Conservation (phyloP, 768 basidiomycete genomes). For the Russula dissimulans region DNA sequence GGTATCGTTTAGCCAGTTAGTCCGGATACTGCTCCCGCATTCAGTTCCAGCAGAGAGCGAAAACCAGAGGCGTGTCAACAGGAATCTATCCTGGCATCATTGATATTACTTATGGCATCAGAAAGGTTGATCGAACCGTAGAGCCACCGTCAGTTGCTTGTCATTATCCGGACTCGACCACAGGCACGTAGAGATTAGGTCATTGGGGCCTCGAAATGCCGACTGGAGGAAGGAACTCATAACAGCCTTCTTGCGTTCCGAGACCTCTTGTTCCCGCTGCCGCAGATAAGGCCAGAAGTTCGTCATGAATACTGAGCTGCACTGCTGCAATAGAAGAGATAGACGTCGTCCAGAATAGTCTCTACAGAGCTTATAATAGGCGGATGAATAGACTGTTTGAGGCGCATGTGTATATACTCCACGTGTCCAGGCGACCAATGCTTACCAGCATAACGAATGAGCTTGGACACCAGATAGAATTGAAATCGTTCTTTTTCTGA, state of each 20-base stretch:
- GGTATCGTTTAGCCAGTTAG: conserved; percentile 29
- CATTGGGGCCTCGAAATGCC: conserved; percentile 25
- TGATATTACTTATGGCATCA: neutral
- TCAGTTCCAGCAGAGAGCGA: conserved; percentile 40
- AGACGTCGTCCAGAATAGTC: conserved; percentile 45
- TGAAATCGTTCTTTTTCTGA: conserved; percentile 34
- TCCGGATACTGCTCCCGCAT: conserved; percentile 20
- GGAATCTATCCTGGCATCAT: conserved; percentile 36
- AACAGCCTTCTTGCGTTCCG: conserved; percentile 32
- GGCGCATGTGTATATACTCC: neutral
- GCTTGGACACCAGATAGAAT: conserved; percentile 48
- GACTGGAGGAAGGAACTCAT: conserved; percentile 41
- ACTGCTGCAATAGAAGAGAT: conserved; percentile 28
- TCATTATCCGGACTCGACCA: conserved; percentile 55
- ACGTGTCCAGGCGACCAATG: neutral
- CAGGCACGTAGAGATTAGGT: conserved; percentile 35
- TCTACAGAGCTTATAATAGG: conserved; percentile 37
- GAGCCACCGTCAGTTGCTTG: conserved; percentile 45
- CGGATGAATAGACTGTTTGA: conserved; percentile 53
- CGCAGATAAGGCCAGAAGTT: conserved; percentile 70
- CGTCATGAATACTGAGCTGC: conserved; percentile 33
- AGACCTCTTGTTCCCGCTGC: conserved; percentile 38
- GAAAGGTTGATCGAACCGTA: conserved; percentile 36
- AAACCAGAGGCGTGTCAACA: conserved; percentile 57
- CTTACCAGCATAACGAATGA: conserved; percentile 56